Conservation (phyloP, 1,284 basidiomycete genomes). For the Rhodotorula sp. region DNA sequence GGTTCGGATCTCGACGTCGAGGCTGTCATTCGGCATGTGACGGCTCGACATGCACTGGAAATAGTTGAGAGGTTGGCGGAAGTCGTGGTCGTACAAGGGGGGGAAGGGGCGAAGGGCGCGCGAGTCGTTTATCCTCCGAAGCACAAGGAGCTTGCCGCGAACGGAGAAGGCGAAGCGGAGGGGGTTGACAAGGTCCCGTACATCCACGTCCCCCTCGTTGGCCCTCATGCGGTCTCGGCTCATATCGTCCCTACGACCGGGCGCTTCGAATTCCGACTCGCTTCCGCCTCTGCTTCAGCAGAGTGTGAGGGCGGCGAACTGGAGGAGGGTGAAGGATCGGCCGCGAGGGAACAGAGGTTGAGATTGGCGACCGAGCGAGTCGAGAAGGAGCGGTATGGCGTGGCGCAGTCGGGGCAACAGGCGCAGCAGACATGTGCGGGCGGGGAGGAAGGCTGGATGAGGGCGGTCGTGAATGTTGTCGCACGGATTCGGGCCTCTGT, state of each 20-base stretch:
- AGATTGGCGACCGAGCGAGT: conserved; percentile 17
- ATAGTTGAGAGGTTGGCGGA: not conserved
- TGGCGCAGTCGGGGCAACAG: not conserved
- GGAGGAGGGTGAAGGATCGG: not conserved
- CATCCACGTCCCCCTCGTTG: conserved; percentile 24
- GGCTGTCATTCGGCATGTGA: not conserved
- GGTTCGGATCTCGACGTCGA: conserved; percentile 11
- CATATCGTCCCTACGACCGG: conserved; percentile 21
- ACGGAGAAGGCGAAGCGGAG: not conserved
- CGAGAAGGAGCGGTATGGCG: conserved; percentile 5
- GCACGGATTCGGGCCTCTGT: conserved; percentile 21
- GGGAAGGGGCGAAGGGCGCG: not conserved
- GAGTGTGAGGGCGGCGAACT: not conserved
- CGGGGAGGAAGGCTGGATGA: conserved; percentile 17
- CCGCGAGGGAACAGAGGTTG: conserved; percentile 9
- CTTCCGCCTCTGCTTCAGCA: not conserved
- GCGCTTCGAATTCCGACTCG: conserved; percentile 20
- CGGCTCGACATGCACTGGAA: conserved; percentile 5
- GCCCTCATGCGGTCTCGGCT: conserved; percentile 9
- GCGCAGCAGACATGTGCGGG: not conserved
- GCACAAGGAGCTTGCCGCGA: too few species aligned
- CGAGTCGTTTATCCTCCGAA: not conserved
- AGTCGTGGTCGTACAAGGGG: not conserved
- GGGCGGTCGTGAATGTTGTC: conserved; percentile 14
- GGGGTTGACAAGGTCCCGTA: conserved; percentile 7